Evolutionary conservation across 2,329 filamentous ascomycete genomes (phyloP).

Genomic region (Hypoxylon sp.): DNA sequence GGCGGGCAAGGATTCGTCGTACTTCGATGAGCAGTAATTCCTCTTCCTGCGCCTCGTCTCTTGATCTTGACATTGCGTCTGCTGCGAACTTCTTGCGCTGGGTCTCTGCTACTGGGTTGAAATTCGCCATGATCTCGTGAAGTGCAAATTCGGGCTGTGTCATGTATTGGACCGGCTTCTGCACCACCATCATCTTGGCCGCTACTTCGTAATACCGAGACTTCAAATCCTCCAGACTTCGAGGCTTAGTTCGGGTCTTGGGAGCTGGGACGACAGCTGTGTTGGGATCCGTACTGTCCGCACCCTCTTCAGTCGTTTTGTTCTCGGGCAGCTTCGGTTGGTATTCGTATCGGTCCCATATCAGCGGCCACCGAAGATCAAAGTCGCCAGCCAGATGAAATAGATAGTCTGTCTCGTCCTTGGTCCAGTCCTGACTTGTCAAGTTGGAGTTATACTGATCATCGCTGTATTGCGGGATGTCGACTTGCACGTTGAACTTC

Average conservation of each 20-base stretch:
- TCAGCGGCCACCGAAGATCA: constrained; percentile 88
- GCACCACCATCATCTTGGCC: constrained; percentile 79
- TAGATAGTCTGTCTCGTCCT: constrained; percentile 93
- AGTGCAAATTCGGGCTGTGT: constrained; percentile 81
- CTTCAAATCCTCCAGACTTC: constrained; percentile 91
- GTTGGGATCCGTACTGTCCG: constrained; percentile 53
- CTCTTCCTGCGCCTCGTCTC: constrained; percentile 91
- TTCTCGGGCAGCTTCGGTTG: constrained; percentile 51
- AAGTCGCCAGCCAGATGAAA: constrained; percentile 77
- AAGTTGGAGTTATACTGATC: constrained; percentile 84
- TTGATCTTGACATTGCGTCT: constrained; percentile 77
- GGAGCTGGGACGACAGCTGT: constrained; percentile 63
- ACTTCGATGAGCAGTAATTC: constrained; percentile 88
- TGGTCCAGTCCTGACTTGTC: constrained; percentile 81
- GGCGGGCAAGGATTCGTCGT: constrained; percentile 86
- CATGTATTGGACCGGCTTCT: constrained; percentile 87
- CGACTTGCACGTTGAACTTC: constrained; percentile 85
- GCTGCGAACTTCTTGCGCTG: constrained; percentile 85
- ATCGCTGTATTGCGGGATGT: constrained; percentile 82
- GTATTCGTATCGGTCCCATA: constrained; percentile 93
- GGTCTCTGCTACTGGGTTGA: constrained; percentile 80
- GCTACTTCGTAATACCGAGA: constrained; percentile 88
- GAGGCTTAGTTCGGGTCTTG: constrained; percentile 64
- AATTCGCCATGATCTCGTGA: constrained; percentile 86
- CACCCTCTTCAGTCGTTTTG: constrained; percentile 51